phyloP scores from a whole-genome alignment of 768 basidiomycete genomes.

The Filobasidium wieringae region DNA sequence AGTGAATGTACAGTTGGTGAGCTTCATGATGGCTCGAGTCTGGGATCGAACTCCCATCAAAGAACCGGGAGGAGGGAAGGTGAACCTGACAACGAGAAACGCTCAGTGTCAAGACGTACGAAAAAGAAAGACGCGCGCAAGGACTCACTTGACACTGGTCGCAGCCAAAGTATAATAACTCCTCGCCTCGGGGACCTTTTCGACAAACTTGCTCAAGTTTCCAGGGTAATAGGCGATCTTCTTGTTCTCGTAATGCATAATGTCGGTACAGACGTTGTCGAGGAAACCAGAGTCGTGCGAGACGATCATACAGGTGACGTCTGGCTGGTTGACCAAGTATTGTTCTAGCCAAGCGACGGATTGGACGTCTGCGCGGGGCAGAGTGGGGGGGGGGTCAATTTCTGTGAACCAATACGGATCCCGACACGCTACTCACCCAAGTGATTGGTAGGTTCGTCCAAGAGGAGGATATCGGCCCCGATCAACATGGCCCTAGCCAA shows the following conservation, averaged over 20 bases:
- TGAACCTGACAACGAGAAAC: constrained; percentile 46
- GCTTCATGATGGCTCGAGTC: constrained; percentile 88
- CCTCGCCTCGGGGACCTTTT: constrained; percentile 78
- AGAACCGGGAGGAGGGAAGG: constrained; percentile 89
- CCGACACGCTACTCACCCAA: constrained; percentile 44
- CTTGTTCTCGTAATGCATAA: constrained; percentile 93
- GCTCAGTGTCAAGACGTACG: background rate
- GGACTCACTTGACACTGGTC: constrained; percentile 61
- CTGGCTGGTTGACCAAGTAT: constrained; percentile 66
- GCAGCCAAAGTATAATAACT: constrained; percentile 94
- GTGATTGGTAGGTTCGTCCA: constrained; percentile 84
- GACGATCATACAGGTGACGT: constrained; percentile 82
- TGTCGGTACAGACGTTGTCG: constrained; percentile 89
- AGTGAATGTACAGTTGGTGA: constrained; percentile 80
- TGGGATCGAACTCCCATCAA: constrained; percentile 95
- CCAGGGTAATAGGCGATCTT: constrained; percentile 93
- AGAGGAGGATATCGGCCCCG: constrained; percentile 52
- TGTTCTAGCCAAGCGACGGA: constrained; percentile 88
- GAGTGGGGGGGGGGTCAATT: background rate
- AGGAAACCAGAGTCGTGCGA: constrained; percentile 97
- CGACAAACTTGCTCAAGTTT: constrained; percentile 81
- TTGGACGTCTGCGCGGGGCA: constrained; percentile 39
- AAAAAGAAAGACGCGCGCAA: background rate
- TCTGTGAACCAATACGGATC: constrained; percentile 13
- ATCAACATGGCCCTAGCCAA: constrained; percentile 92